phyloP scores from a whole-genome alignment of 441 rosid species.

The Codiaeum variegatum region DNA sequence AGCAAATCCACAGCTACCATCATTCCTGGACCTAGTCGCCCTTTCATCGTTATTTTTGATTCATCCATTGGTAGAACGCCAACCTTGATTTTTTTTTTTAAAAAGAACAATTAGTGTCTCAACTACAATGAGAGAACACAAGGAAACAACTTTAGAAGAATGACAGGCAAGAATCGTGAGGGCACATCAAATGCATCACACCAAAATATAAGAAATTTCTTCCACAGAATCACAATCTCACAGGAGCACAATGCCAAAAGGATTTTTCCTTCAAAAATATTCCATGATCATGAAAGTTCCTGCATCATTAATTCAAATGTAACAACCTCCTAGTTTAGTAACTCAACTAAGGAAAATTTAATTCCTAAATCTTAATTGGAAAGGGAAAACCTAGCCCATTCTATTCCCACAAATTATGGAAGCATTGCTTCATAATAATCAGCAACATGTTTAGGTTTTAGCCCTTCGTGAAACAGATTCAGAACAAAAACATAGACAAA shows the following conservation, averaged over 20 bases:
- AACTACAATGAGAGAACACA: slow-evolving; percentile 10
- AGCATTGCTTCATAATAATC: background rate
- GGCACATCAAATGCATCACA: background rate
- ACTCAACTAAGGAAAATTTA: background rate
- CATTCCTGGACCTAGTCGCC: slow-evolving; percentile 99
- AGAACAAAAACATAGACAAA: background rate
- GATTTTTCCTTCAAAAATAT: background rate
- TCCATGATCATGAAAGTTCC: background rate
- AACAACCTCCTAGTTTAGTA: slow-evolving; percentile 7
- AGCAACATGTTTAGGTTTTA: background rate
- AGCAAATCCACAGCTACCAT: slow-evolving; percentile 89
- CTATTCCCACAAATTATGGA: background rate
- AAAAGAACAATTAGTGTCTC: slow-evolving; percentile 18
- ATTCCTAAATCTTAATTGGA: background rate
- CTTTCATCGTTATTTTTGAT: slow-evolving; percentile 86
- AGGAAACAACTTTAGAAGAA: background rate
- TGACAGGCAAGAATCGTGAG: background rate
- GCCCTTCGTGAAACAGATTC: background rate
- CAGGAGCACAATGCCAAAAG: background rate
- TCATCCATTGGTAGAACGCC: slow-evolving; percentile 98
- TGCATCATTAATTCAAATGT: background rate
- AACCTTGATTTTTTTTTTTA: slow-evolving; percentile 76
- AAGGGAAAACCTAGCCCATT: background rate
- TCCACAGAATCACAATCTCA: background rate
- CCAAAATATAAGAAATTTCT: background rate